Evolutionary conservation across 2,329 filamentous ascomycete species (phyloP), one percentile per base, ranked within the genome.

Genomic region (Phaeosphaeria sp.): DNA sequence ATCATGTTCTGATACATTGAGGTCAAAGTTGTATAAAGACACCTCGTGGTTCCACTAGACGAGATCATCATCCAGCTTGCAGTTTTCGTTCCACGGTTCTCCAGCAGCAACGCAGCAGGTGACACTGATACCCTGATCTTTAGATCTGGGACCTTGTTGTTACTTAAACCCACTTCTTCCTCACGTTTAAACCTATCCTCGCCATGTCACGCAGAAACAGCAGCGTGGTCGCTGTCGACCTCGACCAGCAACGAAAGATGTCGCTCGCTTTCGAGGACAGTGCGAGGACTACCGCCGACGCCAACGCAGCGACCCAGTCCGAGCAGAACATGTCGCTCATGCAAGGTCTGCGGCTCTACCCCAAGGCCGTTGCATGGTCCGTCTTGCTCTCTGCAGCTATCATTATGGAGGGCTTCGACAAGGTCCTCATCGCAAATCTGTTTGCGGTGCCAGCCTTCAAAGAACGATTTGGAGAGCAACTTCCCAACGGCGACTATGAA

Each of bases 351-450:
- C 86, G 81, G 67, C 83, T 94, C 18, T 97, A 97, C 73, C 92
- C 92, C 60, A 94, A 96, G 81, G 93, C 93, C 41, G 89, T 96
- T 55, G 84, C 81, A 15, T 97, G 92, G 91, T 92, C 89, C 68
- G 73, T 96, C 50, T 81, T 96, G 58, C 92, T 97, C 75, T 94
- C 90, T 13, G 92, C 90, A 0, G 92, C 90, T 74, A 95, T 96
- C 73, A 88, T 87, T 68, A 97, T 97, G 93, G 92, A 96, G 76
- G 92, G 91, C 7, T 96, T 93, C 79, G 92, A 96, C 75, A 84
- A 94, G 59, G 88, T 86, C 67, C 81, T 96, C 58, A 88, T 94
- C 72, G 91, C 89, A 80, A 93, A 92, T 76, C 90, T 95, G 67
- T 92, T 86, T 61, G 80, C 74, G 27, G 79, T 80, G 17, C 78